Base-by-base conservation (phyloP, 2,329 filamentous ascomycete genomes). In the Aspergillus brunneoviolaceus region DNA sequence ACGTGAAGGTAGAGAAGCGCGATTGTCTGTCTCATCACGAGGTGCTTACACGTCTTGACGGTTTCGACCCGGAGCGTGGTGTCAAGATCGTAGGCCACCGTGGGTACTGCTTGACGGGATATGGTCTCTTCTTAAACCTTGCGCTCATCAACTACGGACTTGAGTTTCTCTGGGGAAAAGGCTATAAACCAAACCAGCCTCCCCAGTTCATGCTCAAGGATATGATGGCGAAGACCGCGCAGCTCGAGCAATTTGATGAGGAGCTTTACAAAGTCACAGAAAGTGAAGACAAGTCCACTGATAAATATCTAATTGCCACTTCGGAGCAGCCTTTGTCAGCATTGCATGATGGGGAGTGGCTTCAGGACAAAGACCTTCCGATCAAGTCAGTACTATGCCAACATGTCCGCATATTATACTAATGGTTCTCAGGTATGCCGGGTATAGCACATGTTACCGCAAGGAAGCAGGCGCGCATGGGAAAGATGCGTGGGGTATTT, bases 211-310 rank as follows among this genome's bases (percentile, higher is more conserved):
- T 98, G 91, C 85, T 94, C 64, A 90, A 91, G 77, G 91, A 96
- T 54, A 89, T 92, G 76, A 99, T 99, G 95, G 93, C 90, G 62
- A 98, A 98, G 83, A 99, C 95, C 0, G 95, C 95, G 2, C 95
- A 99, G 79, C 87, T 99, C 27, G 92, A 95, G 68, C 91, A 97
- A 72, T 99, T 99, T 72, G 95, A 99, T 72, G 95, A 98, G 76
- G 94, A 98, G 77, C 82, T 99, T 55, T 99, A 99, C 84, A 98
- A 98, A 80, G 94, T 99, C 58, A 84, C 84, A 25, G 87, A 94
- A 67, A 89, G 90, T 74, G 90, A 91, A 60, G 92, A 96, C 69
- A 87, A 91, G 65, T 86, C 91, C 69, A 91, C 90, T 54, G 95
- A 98, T 80, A 97, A 97, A 80, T 88, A 87, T 72, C 77, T 87